Evolutionary conservation across 495 filamentous ascomycete species (phyloP).

Genomic region (Friedmanniomyces simplex): DNA sequence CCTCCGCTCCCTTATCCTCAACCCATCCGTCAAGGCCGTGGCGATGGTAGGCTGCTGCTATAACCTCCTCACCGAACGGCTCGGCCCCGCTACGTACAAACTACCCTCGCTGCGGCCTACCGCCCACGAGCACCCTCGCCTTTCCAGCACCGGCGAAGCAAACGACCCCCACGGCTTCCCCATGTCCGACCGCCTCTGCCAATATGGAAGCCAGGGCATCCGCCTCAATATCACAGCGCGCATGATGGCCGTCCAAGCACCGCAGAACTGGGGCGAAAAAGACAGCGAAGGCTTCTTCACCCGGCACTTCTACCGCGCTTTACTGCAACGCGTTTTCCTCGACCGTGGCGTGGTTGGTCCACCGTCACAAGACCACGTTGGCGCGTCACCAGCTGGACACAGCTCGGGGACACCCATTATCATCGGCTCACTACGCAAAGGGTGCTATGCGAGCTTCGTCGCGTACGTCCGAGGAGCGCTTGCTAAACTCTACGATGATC

Average conservation of each 20-base stretch:
- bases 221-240: slow-evolving; percentile 89
- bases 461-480: slow-evolving; percentile 74
- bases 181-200: slow-evolving; percentile 66
- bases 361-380: slow-evolving; percentile 37
- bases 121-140: slow-evolving; percentile 42
- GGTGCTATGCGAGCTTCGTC: slow-evolving; percentile 64
- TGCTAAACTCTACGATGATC: slow-evolving; percentile 49
- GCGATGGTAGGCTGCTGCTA: slow-evolving; percentile 97
- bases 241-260: slow-evolving; percentile 95
- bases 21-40: slow-evolving; percentile 72
- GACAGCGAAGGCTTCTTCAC: slow-evolving; percentile 86
- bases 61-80: slow-evolving; percentile 84
- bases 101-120: slow-evolving; percentile 49
- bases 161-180: slow-evolving; percentile 87
- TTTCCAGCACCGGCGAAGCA: slow-evolving; percentile 44
- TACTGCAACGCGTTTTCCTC: slow-evolving; percentile 81
- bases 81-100: slow-evolving; percentile 79
- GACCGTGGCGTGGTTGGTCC: slow-evolving; percentile 63
- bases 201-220: slow-evolving; percentile 49
- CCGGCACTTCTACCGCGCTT: slow-evolving; percentile 83
- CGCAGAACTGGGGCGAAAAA: slow-evolving; percentile 72
- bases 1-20: slow-evolving; percentile 71
- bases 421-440: slow-evolving; percentile 73
- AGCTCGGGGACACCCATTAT: slow-evolving; percentile 59
- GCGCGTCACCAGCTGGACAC: slow-evolving; percentile 24